Conservation (phyloP, 441 rosid genomes). For the Erodium trifolium region DNA sequence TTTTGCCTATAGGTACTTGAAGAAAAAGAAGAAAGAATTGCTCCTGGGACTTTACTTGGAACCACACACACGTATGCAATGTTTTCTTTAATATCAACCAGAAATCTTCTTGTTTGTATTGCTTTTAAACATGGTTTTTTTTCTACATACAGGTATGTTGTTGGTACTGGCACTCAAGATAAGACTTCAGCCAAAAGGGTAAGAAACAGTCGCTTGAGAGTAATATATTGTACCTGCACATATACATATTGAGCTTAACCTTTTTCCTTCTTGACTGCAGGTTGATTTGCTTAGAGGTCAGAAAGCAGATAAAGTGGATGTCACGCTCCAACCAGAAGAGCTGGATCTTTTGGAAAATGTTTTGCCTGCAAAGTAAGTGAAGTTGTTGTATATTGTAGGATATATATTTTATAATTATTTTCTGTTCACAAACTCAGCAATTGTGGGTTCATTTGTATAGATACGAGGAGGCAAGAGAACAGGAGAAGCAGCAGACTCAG, state of each 20-base stretch:
- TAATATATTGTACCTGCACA: too few species aligned
- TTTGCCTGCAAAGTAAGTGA: conserved; percentile 80
- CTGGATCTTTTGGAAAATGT: conserved; percentile 84
- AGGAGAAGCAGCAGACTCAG: conserved; percentile 83
- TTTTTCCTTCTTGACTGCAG: conserved; percentile 22
- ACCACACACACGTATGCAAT: conserved; percentile 71
- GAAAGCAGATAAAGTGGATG: conserved; percentile 81
- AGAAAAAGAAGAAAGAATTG: conserved; percentile 76
- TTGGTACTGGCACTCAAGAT: conserved; percentile 75
- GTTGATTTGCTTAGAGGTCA: conserved; percentile 90
- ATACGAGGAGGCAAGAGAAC: conserved; percentile 96
- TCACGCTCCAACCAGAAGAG: conserved; percentile 88
- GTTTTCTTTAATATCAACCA: not conserved
- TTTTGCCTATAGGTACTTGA: conserved; percentile 57
- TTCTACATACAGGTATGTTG: conserved; percentile 45
- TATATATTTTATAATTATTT: too few species aligned
- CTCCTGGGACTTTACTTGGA: conserved; percentile 87
- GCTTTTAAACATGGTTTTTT: not conserved
- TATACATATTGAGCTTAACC: too few species aligned
- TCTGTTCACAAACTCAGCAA: too few species aligned
- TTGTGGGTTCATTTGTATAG: conserved; percentile 24
- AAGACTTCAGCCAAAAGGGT: conserved; percentile 89
- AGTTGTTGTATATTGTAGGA: not conserved
- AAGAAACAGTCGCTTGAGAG: conserved; percentile 21
- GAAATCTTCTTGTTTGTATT: not conserved